phyloP scores from a whole-genome alignment of 768 basidiomycete species.

The Coprinopsis sp. region DNA sequence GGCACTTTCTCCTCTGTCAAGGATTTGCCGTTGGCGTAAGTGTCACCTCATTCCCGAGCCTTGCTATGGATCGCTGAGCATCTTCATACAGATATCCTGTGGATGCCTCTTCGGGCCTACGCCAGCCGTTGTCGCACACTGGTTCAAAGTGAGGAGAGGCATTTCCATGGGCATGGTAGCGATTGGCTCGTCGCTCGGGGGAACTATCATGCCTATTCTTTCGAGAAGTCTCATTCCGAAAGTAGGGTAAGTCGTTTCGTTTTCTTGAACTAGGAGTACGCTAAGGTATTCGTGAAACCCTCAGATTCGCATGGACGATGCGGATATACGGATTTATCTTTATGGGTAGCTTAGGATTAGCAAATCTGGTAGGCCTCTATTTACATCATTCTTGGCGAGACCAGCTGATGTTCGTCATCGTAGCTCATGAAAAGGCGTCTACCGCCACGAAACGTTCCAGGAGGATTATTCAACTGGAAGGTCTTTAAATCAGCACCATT shows the following conservation, averaged over 20 bases:
- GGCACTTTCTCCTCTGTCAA: conserved; percentile 77
- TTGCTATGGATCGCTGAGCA: neutral
- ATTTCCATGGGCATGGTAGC: conserved; percentile 62
- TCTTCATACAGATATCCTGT: conserved; percentile 32
- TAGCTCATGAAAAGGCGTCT: conserved; percentile 47
- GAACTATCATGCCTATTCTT: conserved; percentile 61
- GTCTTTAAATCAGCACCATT: conserved; percentile 53
- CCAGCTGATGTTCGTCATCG: neutral
- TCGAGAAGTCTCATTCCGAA: conserved; percentile 49
- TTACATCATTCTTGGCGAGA: neutral
- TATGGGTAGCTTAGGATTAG: conserved; percentile 42
- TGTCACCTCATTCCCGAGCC: conserved; percentile 1
- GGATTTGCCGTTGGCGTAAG: conserved; percentile 63
- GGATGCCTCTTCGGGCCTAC: conserved; percentile 64
- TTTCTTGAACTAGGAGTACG: neutral
- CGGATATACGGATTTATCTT: conserved; percentile 65
- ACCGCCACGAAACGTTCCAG: conserved; percentile 46
- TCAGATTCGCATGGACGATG: conserved; percentile 79
- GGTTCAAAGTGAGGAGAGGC: conserved; percentile 62
- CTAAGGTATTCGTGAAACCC: neutral
- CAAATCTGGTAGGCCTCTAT: conserved; percentile 41
- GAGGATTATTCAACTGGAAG: conserved; percentile 53
- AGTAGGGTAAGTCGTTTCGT: conserved; percentile 32
- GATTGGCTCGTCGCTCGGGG: conserved; percentile 64
- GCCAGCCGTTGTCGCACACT: conserved; percentile 59